phyloP scores from a whole-genome alignment of 176 grass and related monocot genomes.

The maize (Zea mays) region Zm-B73-REFERENCE-NAM-5.0 NC_050098.1:16247001-16247500 shows the following conservation, averaged over 20 bases:
- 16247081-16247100: neutral
- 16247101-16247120: slow-evolving; percentile 5
- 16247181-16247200: slow-evolving; percentile 15
- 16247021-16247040: slow-evolving; percentile 5
- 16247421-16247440: slow-evolving; percentile 84
- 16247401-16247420: slow-evolving; percentile 77
- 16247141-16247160: slow-evolving; percentile 12
- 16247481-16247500: slow-evolving; percentile 91
- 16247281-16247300: slow-evolving; percentile 80
- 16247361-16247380: slow-evolving; percentile 94
- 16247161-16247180: neutral
- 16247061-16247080: slow-evolving; percentile 3
- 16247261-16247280: slow-evolving; percentile 78
- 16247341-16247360: slow-evolving; percentile 60
- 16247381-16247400: slow-evolving; percentile 97
- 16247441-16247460: slow-evolving; percentile 79
- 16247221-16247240: slow-evolving; percentile 65
- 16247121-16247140: slow-evolving; percentile 2
- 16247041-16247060: neutral
- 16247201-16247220: slow-evolving; percentile 24
- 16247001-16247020: slow-evolving; percentile 49
- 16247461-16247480: slow-evolving; percentile 93
- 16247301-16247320: slow-evolving; percentile 73
- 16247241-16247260: slow-evolving; percentile 74
- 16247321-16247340: slow-evolving; percentile 68